Evolutionary conservation across 176 grass and related monocot species (phyloP).

Genomic region (Avena atlantica): DNA sequence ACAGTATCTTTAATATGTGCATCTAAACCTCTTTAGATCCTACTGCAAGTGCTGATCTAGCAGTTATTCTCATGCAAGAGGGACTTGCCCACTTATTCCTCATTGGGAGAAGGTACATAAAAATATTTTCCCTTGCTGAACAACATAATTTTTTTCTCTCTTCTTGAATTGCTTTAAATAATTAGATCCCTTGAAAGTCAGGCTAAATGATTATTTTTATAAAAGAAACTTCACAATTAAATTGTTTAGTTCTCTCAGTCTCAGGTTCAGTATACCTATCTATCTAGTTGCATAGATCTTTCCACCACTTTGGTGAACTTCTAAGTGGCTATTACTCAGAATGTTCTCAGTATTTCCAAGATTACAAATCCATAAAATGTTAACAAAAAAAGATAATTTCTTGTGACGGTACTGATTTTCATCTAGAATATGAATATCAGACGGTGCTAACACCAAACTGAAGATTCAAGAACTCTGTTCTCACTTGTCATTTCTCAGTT

Average conservation of each 20-base stretch:
- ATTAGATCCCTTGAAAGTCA: constrained; percentile 13
- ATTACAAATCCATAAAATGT: constrained; percentile 1
- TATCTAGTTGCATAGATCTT: neutral
- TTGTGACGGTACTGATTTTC: neutral
- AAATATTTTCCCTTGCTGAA: constrained; percentile 10
- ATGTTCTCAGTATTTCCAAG: neutral
- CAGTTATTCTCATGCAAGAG: constrained; percentile 99
- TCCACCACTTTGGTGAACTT: constrained; percentile 10
- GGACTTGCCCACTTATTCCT: constrained; percentile 91
- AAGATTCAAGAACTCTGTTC: constrained; percentile 6
- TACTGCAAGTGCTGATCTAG: constrained; percentile 94
- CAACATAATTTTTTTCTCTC: constrained; percentile 11
- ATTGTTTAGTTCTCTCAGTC: constrained; percentile 11
- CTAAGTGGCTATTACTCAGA: neutral
- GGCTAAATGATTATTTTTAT: neutral
- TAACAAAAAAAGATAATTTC: neutral
- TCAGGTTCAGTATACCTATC: neutral
- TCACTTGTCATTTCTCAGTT: neutral
- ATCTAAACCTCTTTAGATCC: constrained; percentile 71
- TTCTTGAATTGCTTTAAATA: constrained; percentile 29
- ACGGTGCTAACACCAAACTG: neutral
- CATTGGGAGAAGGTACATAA: constrained; percentile 77
- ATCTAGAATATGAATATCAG: constrained; percentile 5
- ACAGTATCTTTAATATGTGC: constrained; percentile 10
- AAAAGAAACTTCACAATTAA: constrained; percentile 3